phyloP scores from a whole-genome alignment of 352 stramenopile species.

The Peronospora farinosa region DNA sequence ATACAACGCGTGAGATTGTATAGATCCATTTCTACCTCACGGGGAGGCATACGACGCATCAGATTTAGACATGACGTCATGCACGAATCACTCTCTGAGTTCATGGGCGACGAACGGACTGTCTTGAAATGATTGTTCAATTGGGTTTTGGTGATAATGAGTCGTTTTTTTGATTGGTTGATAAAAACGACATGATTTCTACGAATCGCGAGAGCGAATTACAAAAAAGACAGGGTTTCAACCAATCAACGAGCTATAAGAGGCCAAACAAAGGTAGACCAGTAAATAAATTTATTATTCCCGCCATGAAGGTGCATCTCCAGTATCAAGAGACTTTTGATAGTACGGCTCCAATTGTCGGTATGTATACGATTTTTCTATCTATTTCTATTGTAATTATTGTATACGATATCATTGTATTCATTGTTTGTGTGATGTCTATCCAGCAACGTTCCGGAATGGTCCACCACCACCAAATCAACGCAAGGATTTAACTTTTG shows the following conservation, averaged over 20 bases:
- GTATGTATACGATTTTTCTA: conserved; percentile 21
- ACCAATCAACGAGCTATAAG: neutral
- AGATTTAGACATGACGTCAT: conserved; percentile 85
- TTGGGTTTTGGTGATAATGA: too few species aligned
- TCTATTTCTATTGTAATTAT: neutral
- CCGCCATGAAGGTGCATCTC: conserved; percentile 40
- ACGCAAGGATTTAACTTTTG: conserved; percentile 59
- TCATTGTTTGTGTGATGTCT: neutral
- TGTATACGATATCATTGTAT: conserved; percentile 2
- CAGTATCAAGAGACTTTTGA: conserved; percentile 58
- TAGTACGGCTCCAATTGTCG: conserved; percentile 47
- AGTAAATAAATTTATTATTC: conserved; percentile 14
- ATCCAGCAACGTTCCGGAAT: conserved; percentile 72
- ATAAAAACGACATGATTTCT: conserved; percentile 1
- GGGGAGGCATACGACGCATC: conserved; percentile 85
- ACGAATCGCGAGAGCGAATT: neutral
- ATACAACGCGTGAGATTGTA: conserved; percentile 79
- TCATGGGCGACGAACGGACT: conserved; percentile 6
- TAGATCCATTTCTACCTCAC: conserved; percentile 78
- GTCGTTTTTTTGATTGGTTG: neutral
- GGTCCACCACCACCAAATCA: conserved; percentile 52
- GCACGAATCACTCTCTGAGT: conserved; percentile 5
- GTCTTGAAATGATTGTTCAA: neutral
- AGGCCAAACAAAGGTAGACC: conserved; percentile 21
- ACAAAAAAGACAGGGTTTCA: neutral